Evolutionary conservation across 768 basidiomycete species (phyloP).

Genomic region (Hysterangium stoloniferum): DNA sequence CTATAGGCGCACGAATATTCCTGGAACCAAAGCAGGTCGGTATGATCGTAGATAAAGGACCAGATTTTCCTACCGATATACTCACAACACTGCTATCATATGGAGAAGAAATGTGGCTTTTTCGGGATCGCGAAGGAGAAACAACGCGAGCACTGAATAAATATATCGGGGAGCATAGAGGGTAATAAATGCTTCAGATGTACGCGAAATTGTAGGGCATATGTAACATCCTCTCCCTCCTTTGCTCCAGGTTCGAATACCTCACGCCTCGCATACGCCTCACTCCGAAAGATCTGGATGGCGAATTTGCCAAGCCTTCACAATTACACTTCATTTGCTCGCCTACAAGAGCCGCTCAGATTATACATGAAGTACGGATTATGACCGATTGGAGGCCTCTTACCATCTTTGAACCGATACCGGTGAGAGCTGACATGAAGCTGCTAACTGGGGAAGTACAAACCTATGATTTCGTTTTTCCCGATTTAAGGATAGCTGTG

Average conservation of each 20-base stretch:
- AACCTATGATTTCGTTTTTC: background rate
- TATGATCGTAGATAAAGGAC: conserved; percentile 79
- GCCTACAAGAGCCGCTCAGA: conserved; percentile 56
- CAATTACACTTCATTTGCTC: conserved; percentile 83
- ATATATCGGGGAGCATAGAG: conserved; percentile 66
- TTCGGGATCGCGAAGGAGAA: conserved; percentile 46
- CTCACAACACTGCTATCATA: conserved; percentile 49
- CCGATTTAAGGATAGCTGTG: conserved; percentile 55
- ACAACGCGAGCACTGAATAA: conserved; percentile 72
- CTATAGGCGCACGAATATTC: conserved; percentile 80
- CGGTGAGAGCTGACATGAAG: conserved; percentile 39
- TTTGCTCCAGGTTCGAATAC: conserved; percentile 59
- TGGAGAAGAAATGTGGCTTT: conserved; percentile 73
- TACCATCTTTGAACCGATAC: conserved; percentile 81
- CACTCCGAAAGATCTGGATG: conserved; percentile 57
- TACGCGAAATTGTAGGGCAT: background rate
- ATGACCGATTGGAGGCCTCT: conserved; percentile 54
- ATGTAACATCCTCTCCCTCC: conserved; percentile 8
- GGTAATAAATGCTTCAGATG: conserved; percentile 32
- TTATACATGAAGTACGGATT: conserved; percentile 54
- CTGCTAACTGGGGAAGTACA: no score
- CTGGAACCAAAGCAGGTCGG: conserved; percentile 41
- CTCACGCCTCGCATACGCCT: conserved; percentile 63
- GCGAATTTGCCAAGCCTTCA: conserved; percentile 38
- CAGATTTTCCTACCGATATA: conserved; percentile 61